Base-by-base conservation (phyloP, 257 asterid species). In the Jaltomata sinuosa region DNA sequence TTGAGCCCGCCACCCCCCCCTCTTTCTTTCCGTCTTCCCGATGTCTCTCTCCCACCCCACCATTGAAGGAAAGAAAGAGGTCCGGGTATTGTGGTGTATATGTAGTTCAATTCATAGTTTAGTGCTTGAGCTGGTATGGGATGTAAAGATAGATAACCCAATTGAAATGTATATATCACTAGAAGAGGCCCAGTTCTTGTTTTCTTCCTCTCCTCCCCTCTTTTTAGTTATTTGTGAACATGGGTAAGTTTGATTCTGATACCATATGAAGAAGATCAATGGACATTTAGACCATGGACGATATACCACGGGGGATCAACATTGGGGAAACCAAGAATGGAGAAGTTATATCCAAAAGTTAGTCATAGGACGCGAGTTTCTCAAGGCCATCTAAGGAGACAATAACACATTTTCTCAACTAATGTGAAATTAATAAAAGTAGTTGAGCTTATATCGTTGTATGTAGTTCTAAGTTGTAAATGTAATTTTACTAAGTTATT, bases 81-180 rank as follows among this genome's bases (percentile, higher is more conserved):
- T n/a, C 49, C 18, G 36, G 59, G 45, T 76, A 27, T 18, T 76
- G 62, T 49, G 82, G 8, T 77, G 11, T 77, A 76, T 27, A 29
- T 77, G 82, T 49, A 49, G 82, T 77, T 27, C n/a, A 16, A 77
- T 77, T 77, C 62, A 29, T 4, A 25, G 82, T 77, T 49, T 62
- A 77, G 62, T 77, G 82, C 59, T 77, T 77, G 82, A 77, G 82
- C 19, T 6, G 16, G 38, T 16, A 47, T 29, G 82, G 82, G 82
- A 77, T 77, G 82, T 77, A 77, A 77, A 77, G 82, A 49, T 77
- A 49, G 82, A 49, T 10, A 2, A 77, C 62, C 62, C 82, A 77
- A 25, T 77, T 77, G 62, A 77, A 77, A 27, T 77, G 82, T 77
- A 77, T 77, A 77, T 77, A 77, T 77, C 62, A 77, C 62, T 29